Evolutionary conservation across 2,329 filamentous ascomycete species (phyloP), one percentile per base, ranked within the genome.

Genomic region (Talaromyces atroroseus): DNA sequence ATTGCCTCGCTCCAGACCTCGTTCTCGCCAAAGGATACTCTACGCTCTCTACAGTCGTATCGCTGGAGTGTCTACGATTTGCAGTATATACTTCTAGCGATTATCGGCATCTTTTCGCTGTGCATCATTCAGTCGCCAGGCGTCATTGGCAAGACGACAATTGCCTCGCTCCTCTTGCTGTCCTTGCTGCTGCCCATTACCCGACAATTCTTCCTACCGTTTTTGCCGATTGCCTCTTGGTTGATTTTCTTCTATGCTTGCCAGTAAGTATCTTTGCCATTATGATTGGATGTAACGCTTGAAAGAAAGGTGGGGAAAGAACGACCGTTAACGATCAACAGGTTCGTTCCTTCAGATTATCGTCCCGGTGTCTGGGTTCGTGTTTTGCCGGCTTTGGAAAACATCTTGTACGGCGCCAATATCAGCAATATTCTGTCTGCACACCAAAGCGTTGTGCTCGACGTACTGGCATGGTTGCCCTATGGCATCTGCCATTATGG

Each of bases 321-420:
- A 50, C n/a, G 4, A 20, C 32, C 36, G 18, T n/a, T 56, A 21
- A 48, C 11, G 29, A 21, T 26, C 58, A 11, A 36, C 67, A 95
- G 91, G 68, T 96, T 95, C 76, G 92, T 96, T 64, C 88, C 90
- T 38, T 83, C 85, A 63, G 88, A 92, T 68, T 94, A 91, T 77
- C 86, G 92, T 63, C 92, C 92, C 58, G 88, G 90, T 60, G 96
- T 96, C 66, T 96, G 91, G 89, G 92, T 96, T 63, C 90, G 92
- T 67, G 90, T 97, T 26, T 82, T 97, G 36, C 92, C 92, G 4
- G 90, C 92, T 18, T 83, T 97, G 61, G 92, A 97, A 76, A 96
- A 97, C 73, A 94, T 97, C 60, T 81, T 97, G 34, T 97, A 96
- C 70, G 92, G 92, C 64, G 91, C 92, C 61, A 96, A 96, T 74